Base-by-base conservation (phyloP, 1,284 basidiomycete species). In the Ceratobasidium sp. region DNA sequence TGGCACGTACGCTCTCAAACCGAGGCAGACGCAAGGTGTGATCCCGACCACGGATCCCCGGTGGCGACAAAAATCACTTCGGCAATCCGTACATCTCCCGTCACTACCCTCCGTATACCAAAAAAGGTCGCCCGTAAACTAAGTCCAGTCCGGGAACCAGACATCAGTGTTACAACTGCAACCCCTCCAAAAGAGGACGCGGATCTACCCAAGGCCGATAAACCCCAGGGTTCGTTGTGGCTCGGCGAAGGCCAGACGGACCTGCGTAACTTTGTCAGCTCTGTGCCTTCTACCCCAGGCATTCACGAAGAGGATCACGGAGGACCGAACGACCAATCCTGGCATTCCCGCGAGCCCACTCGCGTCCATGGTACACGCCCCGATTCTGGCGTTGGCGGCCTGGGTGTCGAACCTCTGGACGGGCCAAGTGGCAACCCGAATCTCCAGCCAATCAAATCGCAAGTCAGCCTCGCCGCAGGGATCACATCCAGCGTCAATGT, bases 31-130 rank as follows among this genome's bases (percentile, higher is more conserved):
- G 69, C 75, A 9, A 64, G 37, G 9, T 19, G 67, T 49, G 78
- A 79, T 64, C 79, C 79, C 43, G 76, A 79, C 37, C n/a, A n/a
- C 34, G 79, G 71, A 62, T 64, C 62, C 17, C 56, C 73, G 43
- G 11, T 56, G 49, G 17, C 34, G 37, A 52, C n/a, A 8, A 43
- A 25, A n/a, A 40, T n/a, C 25, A n/a, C 69, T 11, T 25, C 61
- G 22, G 34, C 32, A 40, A 37, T 49, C 13, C 57, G 46, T n/a
- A 40, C 59, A 11, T 75, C 71, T 19, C 71, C 71, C 19, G 25
- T 43, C 34, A 25, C 46, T 19, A 65, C 71, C 15, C 70, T 73
- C n/a, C 61, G 44, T 13, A 13, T 43, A 5, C 40, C 61, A 40
- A 13, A 57, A 13, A 29, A 34, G 34, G 51, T 19, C 37, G 6